phyloP scores from a whole-genome alignment of 495 filamentous ascomycete genomes.

The Aspergillus sclerotiicarbonarius region DNA sequence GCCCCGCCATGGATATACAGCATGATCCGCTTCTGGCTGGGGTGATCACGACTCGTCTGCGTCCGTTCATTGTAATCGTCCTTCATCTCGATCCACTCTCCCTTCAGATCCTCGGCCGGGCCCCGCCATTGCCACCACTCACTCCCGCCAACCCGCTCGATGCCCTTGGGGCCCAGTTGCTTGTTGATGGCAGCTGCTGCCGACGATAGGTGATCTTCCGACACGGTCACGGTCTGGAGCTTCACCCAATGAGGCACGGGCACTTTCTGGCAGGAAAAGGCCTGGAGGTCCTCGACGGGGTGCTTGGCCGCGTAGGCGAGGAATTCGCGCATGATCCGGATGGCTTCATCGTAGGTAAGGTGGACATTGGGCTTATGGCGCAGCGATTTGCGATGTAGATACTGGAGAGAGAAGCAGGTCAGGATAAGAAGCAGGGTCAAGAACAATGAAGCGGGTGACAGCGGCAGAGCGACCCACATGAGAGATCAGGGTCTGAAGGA shows the following conservation, averaged over 20 bases:
- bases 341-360: constrained; percentile 90
- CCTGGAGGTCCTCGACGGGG: constrained; percentile 87
- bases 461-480: constrained; percentile 54
- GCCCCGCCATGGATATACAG: constrained; percentile 88
- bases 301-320: constrained; percentile 78
- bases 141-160: constrained; percentile 72
- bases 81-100: constrained; percentile 96
- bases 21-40: constrained; percentile 71
- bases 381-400: constrained; percentile 72
- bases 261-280: constrained; percentile 86
- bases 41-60: constrained; percentile 29
- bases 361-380: constrained; percentile 78
- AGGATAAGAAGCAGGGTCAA: neutral
- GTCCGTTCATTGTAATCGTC: constrained; percentile 72
- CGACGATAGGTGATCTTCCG: constrained; percentile 54
- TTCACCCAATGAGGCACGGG: constrained; percentile 87
- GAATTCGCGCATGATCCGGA: constrained; percentile 84
- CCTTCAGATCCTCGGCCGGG: constrained; percentile 59
- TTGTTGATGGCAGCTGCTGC: constrained; percentile 62
- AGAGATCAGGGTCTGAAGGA: constrained; percentile 72
- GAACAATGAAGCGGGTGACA: constrained; percentile 1
- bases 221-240: constrained; percentile 69
- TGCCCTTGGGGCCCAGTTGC: constrained; percentile 73
- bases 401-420: constrained; percentile 48
- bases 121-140: constrained; percentile 95